These are phyloP conservation scores for Suhomyces sp. DNA, from an alignment of 805 yeast species.

Conservation along the genomic window DNA sequence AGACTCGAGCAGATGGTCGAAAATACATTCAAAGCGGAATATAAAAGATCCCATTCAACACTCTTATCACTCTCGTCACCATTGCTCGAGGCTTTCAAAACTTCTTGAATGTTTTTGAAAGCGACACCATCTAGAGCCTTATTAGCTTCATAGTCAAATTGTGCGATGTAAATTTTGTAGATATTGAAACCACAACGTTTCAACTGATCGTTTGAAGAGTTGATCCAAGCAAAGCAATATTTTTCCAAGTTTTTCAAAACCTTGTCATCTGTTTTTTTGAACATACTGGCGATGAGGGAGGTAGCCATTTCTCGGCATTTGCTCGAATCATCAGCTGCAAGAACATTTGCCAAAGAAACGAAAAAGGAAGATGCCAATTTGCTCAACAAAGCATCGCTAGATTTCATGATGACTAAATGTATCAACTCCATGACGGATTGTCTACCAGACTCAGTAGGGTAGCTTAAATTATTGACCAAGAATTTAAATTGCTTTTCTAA, in stretches of 20 bases:
- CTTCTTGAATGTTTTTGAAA: slow-evolving; percentile 19
- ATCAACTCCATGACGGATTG: slow-evolving; percentile 88
- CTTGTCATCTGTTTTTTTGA: slow-evolving; percentile 44
- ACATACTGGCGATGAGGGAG: slow-evolving; percentile 52
- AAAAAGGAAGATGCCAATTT: slow-evolving; percentile 75
- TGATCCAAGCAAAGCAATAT: slow-evolving; percentile 60
- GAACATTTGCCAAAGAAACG: slow-evolving; percentile 73
- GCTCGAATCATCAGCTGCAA: slow-evolving; percentile 72
- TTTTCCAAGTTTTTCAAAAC: slow-evolving; percentile 38
- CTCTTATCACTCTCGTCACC: slow-evolving; percentile 33
- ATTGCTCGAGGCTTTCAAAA: slow-evolving; percentile 31
- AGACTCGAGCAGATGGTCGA: slow-evolving; percentile 39
- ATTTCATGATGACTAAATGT: slow-evolving; percentile 63
- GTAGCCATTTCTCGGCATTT: slow-evolving; percentile 84
- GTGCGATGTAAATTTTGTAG: slow-evolving; percentile 57
- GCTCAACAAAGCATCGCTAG: slow-evolving; percentile 55
- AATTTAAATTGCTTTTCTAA: slow-evolving; percentile 79
- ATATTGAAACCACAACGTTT: slow-evolving; percentile 72
- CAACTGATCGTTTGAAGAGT: slow-evolving; percentile 47
- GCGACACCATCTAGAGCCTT: slow-evolving; percentile 40
- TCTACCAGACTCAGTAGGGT: slow-evolving; percentile 83
- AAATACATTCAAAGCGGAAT: slow-evolving; percentile 58
- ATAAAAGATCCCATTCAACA: slow-evolving; percentile 75
- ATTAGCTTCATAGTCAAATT: slow-evolving; percentile 43
- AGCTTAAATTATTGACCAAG: slow-evolving; percentile 74